Conservation (phyloP, 768 basidiomycete species). For the Sarcodon sp. region DNA sequence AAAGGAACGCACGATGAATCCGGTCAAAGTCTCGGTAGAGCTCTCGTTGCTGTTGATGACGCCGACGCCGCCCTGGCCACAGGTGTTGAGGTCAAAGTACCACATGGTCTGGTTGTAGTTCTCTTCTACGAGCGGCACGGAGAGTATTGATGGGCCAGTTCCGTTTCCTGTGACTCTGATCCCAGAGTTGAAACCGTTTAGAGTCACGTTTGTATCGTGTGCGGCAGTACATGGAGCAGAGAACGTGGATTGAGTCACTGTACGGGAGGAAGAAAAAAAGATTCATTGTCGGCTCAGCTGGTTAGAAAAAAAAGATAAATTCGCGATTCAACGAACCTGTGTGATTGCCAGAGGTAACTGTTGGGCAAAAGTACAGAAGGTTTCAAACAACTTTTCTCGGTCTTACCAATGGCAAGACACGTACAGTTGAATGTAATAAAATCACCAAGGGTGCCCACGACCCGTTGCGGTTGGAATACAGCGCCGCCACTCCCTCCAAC, state of each 20-base stretch:
- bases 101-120: conserved; percentile 35
- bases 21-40: conserved; percentile 21
- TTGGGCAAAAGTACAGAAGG: neutral
- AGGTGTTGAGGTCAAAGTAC: conserved; percentile 47
- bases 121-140: conserved; percentile 27
- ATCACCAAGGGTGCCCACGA: conserved; percentile 34
- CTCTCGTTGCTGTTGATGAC: conserved; percentile 42
- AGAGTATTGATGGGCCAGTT: conserved; percentile 29
- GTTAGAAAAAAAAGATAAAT: conserved; percentile 1
- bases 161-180: conserved; percentile 36
- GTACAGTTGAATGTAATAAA: conserved; percentile 44
- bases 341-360: conserved; percentile 40
- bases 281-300: conserved; percentile 6
- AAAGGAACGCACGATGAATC: conserved; percentile 18
- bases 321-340: conserved; percentile 10
- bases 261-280: no score
- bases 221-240: conserved; percentile 38
- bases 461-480: conserved; percentile 31
- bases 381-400: neutral
- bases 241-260: conserved; percentile 43
- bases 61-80: conserved; percentile 45
- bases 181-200: conserved; percentile 48
- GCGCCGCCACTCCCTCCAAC: conserved; percentile 27
- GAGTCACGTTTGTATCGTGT: conserved; percentile 29
- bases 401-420: conserved; percentile 3